Base-by-base conservation (phyloP, 495 filamentous ascomycete species). In the Cercophora scortea region DNA sequence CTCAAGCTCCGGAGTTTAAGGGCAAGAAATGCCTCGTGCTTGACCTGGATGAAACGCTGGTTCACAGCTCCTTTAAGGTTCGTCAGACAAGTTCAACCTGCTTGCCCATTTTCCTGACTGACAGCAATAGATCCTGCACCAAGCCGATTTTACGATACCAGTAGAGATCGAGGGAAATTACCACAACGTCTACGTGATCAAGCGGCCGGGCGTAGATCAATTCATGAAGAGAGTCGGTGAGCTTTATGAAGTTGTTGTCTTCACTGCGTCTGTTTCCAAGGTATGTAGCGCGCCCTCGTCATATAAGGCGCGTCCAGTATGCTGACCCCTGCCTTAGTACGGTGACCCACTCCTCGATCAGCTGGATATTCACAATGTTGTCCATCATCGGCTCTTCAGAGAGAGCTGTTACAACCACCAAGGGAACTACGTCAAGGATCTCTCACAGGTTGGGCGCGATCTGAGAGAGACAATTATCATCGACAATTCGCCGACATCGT, bases 361-460 rank as follows among this genome's bases (percentile, higher is more conserved):
- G 68, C 74, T 99, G 45, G 93, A 99, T 65, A 96, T 99, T 52
- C 93, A 99, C 66, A 82, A 89, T 58, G 93, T 96, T 32, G 88
- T 99, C 19, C 94, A 97, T 64, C 93, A 99, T 64, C 81, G 93
- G 15, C 74, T 99, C 25, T 99, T 99, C 80, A 83, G 93, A 34
- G 93, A 99, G 66, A 96, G 92, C 67, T 99, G 93, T 69, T 97
- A 95, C 68, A 97, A 99, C 66, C 94, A 99, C 66, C 94, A 97
- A 72, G 93, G 93, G 51, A 98, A 98, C 66, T 98, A 98, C 62
- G 93, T 98, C 58, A 98, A 98, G 79, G 93, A 99, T 65, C 82
- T 99, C 32, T 96, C 93, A 13, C 93, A 96, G 77, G 81, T 99
- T 48, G 93, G 93, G 45, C 87, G 93, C 49, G 90, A 99, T 70